Conservation (phyloP, 768 basidiomycete species). For the Naematelia encephala region DNA sequence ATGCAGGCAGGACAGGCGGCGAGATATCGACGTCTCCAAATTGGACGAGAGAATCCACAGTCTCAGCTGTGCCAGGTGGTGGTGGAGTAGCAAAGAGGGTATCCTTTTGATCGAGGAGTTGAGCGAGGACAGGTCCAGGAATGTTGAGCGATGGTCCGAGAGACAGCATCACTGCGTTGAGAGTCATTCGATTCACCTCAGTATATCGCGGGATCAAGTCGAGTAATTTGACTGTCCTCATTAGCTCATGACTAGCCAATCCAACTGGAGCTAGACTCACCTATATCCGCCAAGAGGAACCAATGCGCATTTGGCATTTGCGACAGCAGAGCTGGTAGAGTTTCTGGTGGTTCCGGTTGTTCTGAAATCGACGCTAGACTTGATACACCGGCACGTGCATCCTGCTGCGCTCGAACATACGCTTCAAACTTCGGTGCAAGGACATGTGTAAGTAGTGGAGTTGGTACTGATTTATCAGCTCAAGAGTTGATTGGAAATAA, state of each 20-base stretch:
- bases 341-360: constrained; percentile 22
- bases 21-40: constrained; percentile 30
- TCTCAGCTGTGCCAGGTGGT: constrained; percentile 12
- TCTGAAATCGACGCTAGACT: constrained; percentile 1
- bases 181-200: constrained; percentile 83
- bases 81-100: constrained; percentile 37
- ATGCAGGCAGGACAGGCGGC: constrained; percentile 8
- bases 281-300: constrained; percentile 77
- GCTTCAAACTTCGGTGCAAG: constrained; percentile 75
- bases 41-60: constrained; percentile 28
- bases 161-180: constrained; percentile 80
- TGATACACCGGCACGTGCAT: constrained; percentile 21
- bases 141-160: constrained; percentile 64
- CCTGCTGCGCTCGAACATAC: constrained; percentile 61
- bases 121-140: constrained; percentile 38
- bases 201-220: constrained; percentile 66
- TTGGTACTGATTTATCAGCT: constrained; percentile 63
- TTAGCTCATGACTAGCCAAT: not conserved
- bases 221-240: constrained; percentile 56
- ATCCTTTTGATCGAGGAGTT: constrained; percentile 32
- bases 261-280: constrained; percentile 53
- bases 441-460: constrained; percentile 71
- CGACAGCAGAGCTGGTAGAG: constrained; percentile 63
- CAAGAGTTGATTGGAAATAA: constrained; percentile 17
- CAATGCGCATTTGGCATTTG: constrained; percentile 75